A percentile compares a stretch with the other conserved stretches of the same genome.
phyloP scores from a whole-genome alignment of 306 rosid species.

The Cicer bijugum region DNA sequence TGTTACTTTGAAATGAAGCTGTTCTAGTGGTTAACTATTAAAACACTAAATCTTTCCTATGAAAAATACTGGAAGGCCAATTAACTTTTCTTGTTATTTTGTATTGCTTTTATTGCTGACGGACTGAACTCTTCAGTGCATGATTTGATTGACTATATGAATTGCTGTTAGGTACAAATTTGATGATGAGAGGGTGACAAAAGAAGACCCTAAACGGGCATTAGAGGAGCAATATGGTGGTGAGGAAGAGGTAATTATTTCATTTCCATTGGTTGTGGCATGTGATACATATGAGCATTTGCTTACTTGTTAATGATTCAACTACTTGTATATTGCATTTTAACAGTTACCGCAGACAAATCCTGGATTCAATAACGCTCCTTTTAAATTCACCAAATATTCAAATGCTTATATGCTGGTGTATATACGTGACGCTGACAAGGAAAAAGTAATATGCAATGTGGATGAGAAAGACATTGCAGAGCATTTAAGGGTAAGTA shows the following conservation, averaged over 20 bases:
- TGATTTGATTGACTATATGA: slow-evolving; percentile 41
- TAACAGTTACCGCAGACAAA: slow-evolving; percentile 90
- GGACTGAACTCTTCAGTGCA: slow-evolving; percentile 9
- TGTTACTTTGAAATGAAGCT: background rate
- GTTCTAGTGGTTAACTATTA: slow-evolving; percentile 7
- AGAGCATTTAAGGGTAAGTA: slow-evolving; percentile 91
- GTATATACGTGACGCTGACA: slow-evolving; percentile 96
- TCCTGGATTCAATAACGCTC: slow-evolving; percentile 98
- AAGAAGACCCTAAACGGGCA: slow-evolving; percentile 93
- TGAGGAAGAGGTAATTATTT: slow-evolving; percentile 86
- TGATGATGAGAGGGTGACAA: slow-evolving; percentile 97
- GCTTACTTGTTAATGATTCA: slow-evolving; percentile 34
- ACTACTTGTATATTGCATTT: slow-evolving; percentile 42
- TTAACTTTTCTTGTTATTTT: slow-evolving; percentile 15
- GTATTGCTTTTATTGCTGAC: slow-evolving; percentile 25
- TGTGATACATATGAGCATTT: slow-evolving; percentile 36
- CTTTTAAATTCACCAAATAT: slow-evolving; percentile 93
- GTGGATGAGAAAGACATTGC: slow-evolving; percentile 99
- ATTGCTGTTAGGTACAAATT: slow-evolving; percentile 75
- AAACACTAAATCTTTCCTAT: slow-evolving; percentile 21
- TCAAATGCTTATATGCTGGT: slow-evolving; percentile 99
- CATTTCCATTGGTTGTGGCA: slow-evolving; percentile 22
- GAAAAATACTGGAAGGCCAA: slow-evolving; percentile 15
- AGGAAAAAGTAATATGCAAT: slow-evolving; percentile 91
- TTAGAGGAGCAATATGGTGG: slow-evolving; percentile 99